phyloP scores from a whole-genome alignment of 495 filamentous ascomycete genomes.

The Chaetomium fimeti region DNA sequence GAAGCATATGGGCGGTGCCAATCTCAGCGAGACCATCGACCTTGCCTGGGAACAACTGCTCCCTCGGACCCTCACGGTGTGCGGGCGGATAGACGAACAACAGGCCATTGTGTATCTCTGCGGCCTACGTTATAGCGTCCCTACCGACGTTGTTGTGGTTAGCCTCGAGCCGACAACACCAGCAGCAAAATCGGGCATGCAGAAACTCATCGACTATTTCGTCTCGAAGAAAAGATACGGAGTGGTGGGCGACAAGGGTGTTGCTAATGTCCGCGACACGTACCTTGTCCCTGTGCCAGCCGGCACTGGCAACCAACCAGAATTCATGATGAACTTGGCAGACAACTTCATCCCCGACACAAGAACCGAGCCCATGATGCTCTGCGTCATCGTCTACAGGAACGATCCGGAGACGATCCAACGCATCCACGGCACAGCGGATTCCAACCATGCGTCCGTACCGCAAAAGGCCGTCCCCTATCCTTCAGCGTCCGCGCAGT shows the following conservation, averaged over 20 bases:
- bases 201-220: conserved; percentile 77
- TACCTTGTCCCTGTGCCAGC: conserved; percentile 74
- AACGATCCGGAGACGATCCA: conserved; percentile 46
- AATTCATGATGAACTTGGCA: conserved; percentile 74
- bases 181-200: conserved; percentile 56
- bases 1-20: conserved; percentile 79
- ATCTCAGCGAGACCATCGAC: conserved; percentile 57
- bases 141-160: conserved; percentile 71
- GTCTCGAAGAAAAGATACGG: conserved; percentile 72
- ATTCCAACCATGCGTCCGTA: conserved; percentile 7
- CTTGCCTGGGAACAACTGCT: conserved; percentile 69
- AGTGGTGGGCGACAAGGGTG: conserved; percentile 68
- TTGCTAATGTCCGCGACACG: conserved; percentile 70
- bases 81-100: conserved; percentile 77
- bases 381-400: conserved; percentile 74
- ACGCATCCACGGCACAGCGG: conserved; percentile 38
- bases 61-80: conserved; percentile 65
- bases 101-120: conserved; percentile 87
- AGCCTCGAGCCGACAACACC: conserved; percentile 58
- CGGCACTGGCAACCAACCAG: conserved; percentile 55
- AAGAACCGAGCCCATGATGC: conserved; percentile 65
- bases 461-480: conserved; percentile 14
- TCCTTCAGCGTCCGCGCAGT: background rate
- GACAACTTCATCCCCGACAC: conserved; percentile 67
- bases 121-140: conserved; percentile 67